Evolutionary conservation across 2,329 filamentous ascomycete species (phyloP).

Genomic region (Coleophoma eucalyptorum): DNA sequence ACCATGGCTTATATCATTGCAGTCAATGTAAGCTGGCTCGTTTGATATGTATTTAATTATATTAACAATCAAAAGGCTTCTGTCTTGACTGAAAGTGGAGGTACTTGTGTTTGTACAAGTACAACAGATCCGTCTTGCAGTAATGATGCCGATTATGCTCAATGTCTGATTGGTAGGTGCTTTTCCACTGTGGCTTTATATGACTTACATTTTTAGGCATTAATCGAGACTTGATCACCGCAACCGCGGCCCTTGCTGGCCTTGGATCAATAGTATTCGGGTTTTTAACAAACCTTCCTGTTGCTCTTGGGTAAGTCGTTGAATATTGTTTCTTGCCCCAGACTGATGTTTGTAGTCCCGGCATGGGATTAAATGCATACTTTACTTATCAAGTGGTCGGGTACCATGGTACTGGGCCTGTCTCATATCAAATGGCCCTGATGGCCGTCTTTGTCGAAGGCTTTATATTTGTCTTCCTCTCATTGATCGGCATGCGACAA

Average conservation of each 20-base stretch:
- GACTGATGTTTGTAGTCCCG: constrained; percentile 40
- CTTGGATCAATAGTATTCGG: constrained; percentile 75
- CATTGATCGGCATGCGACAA: constrained; percentile 66
- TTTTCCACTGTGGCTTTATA: not conserved
- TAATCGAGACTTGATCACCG: constrained; percentile 75
- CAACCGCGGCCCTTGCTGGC: constrained; percentile 76
- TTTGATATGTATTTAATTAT: not conserved
- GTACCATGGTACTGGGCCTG: constrained; percentile 49
- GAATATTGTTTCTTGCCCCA: constrained; percentile 1
- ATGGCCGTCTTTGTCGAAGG: constrained; percentile 64
- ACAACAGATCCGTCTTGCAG: constrained; percentile 22
- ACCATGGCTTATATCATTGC: constrained; percentile 86
- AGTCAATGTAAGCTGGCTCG: constrained; percentile 47
- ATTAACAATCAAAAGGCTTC: constrained; percentile 46
- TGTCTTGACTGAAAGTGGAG: constrained; percentile 72
- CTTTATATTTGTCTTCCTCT: constrained; percentile 60
- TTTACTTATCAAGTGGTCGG: constrained; percentile 66
- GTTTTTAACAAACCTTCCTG: constrained; percentile 76
- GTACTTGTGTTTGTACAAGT: constrained; percentile 62
- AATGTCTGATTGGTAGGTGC: constrained; percentile 33
- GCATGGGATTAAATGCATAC: constrained; percentile 66
- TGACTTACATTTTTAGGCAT: constrained; percentile 40
- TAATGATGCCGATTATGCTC: constrained; percentile 33
- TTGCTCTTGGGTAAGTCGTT: constrained; percentile 61
- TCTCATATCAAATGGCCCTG: constrained; percentile 57